Evolutionary conservation across 139 green algal genomes (phyloP), one percentile per base, ranked within the genome.

Genomic region (Chlorella sp.): DNA sequence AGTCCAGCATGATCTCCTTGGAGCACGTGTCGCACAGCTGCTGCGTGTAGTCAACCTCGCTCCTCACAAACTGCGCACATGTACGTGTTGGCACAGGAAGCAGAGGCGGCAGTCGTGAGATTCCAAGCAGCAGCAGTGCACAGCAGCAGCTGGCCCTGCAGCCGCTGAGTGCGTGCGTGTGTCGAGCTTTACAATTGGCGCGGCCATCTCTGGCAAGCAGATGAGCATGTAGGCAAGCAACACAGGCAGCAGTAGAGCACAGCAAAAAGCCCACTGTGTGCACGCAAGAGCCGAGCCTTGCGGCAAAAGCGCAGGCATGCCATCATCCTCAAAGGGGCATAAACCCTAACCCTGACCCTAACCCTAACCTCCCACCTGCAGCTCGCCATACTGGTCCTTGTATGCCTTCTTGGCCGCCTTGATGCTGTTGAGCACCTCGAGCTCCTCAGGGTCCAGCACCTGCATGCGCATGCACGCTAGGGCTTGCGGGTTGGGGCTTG

Each of bases 31-130:
- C 75, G n/a, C 74, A 49, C 71, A 88, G 70, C 31, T 81, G 78
- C 49, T 74, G 63, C 14, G 82, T 88, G 77, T 89, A 89, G 31
- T 83, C 74, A 4, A 82, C 69, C 77, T 89, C 84, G 63, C 77
- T 83, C 34, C 72, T 64, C 34, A 77, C 71, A 71, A 82, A 61
- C 51, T 77, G 69, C 34, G 72, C 49, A n/a, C n/a, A n/a, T n/a
- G n/a, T n/a, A n/a, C n/a, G n/a, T n/a, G n/a, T n/a, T n/a, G n/a
- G n/a, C n/a, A n/a, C n/a, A n/a, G n/a, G n/a, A n/a, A n/a, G n/a
- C n/a, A n/a, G n/a, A n/a, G n/a, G n/a, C n/a, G n/a, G n/a, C n/a
- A n/a, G n/a, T n/a, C n/a, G n/a, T n/a, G n/a, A n/a, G n/a, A n/a
- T n/a, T n/a, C n/a, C n/a, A 49, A 63, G 66, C 61, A 70, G 27